Evolutionary conservation across 2,329 filamentous ascomycete genomes (phyloP).

Genomic region (Amylocarpus encephaloides): DNA sequence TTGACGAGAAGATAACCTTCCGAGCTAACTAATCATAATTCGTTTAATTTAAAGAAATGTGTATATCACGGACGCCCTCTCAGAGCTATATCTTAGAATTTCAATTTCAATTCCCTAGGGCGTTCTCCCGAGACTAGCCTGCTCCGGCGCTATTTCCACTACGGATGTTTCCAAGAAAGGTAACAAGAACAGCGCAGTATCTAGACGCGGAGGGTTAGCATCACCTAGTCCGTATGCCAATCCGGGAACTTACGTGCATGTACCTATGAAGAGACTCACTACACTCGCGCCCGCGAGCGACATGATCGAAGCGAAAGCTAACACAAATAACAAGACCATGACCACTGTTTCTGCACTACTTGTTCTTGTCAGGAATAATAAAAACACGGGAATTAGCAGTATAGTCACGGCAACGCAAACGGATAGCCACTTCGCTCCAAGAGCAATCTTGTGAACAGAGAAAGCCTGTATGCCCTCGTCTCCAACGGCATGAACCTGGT

Average conservation of each 20-base stretch:
- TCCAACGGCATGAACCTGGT: not conserved
- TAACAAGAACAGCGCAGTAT: too few species aligned
- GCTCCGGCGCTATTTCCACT: too few species aligned
- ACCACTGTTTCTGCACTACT: not conserved
- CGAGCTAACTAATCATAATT: too few species aligned
- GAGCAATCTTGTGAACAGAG: conserved; percentile 3
- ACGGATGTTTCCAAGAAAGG: too few species aligned
- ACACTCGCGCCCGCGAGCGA: conserved; percentile 9
- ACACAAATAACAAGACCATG: conserved; percentile 8
- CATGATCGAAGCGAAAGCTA: conserved; percentile 10
- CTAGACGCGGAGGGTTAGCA: too few species aligned
- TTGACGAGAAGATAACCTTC: too few species aligned
- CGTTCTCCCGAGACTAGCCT: too few species aligned
- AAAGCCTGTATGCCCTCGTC: conserved; percentile 7
- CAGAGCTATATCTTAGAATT: too few species aligned
- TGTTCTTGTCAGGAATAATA: conserved; percentile 9
- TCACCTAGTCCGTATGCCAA: too few species aligned
- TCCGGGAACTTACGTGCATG: conserved; percentile 9
- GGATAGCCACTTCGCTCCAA: conserved; percentile 3
- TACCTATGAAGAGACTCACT: conserved; percentile 9
- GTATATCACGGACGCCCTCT: too few species aligned
- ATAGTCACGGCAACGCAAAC: conserved; percentile 9
- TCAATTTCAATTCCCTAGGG: too few species aligned
- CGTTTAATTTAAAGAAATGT: too few species aligned
- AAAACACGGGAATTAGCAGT: conserved; percentile 12